Evolutionary conservation across 805 yeast species (phyloP), one percentile per base, ranked within the genome.

Genomic region (Saccharomyces paradoxus): DNA sequence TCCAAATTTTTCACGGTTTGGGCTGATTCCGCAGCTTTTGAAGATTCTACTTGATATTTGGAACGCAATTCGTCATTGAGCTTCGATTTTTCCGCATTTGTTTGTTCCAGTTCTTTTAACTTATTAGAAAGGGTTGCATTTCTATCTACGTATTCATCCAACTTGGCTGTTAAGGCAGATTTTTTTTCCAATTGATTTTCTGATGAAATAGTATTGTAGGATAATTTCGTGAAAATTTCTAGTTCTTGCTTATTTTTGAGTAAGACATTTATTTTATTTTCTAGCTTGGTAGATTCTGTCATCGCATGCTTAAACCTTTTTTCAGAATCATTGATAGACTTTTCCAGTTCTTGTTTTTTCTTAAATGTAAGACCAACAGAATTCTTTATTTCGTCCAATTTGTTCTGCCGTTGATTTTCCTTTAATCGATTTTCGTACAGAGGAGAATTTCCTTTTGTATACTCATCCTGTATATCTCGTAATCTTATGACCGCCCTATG

Each of bases 41-140:
- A 70, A 0, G 84, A 79, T 7, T 63, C 63, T 4, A 55, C 50
- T 62, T 80, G 84, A 58, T 81, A 81, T n/a, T 66, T 53, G 1
- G 56, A 44, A 55, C 85, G 65, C 29, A 77, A 58, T 4, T 51
- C 54, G 28, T 71, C 73, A 50, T 71, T 75, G 28, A 55, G 50
- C 1, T 47, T 27, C 17, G 64, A 50, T 29, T 65, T 53, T 1
- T 50, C 48, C 52, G 74, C 72, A 61, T 79, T 78, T 60, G 79
- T 86, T 55, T 80, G 74, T 63, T 82, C 87, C 50, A 85, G 77
- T 59, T 83, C 87, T 14, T 61, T 57, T 13, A 64, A 32, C 50
- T 61, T 51, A 17, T n/a, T 14, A 6, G 27, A 14, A 21, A 29
- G 24, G 28, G 31, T 7, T 4, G 8, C 13, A 6, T 48, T 41